Evolutionary conservation across 2,329 filamentous ascomycete genomes (phyloP), one percentile per base, ranked within the genome.

Genomic region (Colletotrichum chrysophilum): DNA sequence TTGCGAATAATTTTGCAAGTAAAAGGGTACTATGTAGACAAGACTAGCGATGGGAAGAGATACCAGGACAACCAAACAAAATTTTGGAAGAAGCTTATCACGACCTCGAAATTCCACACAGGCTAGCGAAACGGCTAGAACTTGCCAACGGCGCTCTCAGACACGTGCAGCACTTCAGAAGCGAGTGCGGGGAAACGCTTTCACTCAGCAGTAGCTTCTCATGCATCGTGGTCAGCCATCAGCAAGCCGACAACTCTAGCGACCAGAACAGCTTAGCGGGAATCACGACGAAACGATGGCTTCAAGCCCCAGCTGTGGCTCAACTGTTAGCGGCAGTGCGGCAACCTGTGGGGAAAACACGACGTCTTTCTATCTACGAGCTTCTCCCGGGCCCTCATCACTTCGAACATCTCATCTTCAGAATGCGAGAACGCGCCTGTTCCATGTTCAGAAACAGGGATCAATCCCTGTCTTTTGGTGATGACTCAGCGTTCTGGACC

Each of bases 401-500:
- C 55, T 26, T 28, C 55, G 55, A 58, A 58, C 55, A 58, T 58
- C 55, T 58, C 28, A 61, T 61, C 6, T 61, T 30, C 58, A n/a
- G 13, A 62, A 34, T 2, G 55, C 55, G 24, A 58, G 24, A 26
- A 30, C 4, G 7, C 28, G n/a, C 24, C 24, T 34, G 21, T 24
- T 66, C 62, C 18, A 48, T 48, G 62, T n/a, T n/a, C 52, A 28
- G 66, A 66, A 68, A 26, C 64, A 69, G 28, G 74, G 74, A 69
- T 65, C 12, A 7, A 65, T 65, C 74, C 74, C 61, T 71, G 58
- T 30, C 7, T 24, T 1, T 5, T 1, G 1, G 0, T 4, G 70
- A 56, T 69, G 64, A 74, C 38, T 73, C 70, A 74, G 74, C 74
- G 70, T 68, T 76, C 74, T 74, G 56, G 74, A 65, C 74, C 65